Base-by-base conservation (phyloP, 1,284 basidiomycete species). In the Pseudozyma flocculosa region DNA sequence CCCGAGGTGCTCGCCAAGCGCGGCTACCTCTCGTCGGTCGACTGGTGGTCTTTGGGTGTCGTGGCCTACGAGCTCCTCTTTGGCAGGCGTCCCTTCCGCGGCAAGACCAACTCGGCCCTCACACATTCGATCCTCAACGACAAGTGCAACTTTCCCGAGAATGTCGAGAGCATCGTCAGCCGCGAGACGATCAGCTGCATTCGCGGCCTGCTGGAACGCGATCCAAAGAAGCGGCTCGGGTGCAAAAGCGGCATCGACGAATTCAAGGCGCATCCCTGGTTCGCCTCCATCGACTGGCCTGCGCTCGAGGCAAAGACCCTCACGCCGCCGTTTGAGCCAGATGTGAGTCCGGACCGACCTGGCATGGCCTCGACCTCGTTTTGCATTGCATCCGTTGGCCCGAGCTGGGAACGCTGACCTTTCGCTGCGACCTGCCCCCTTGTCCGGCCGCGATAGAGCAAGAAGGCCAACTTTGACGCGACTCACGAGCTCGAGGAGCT, bases 381-480 rank as follows among this genome's bases (percentile, higher is more conserved):
- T 29, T 29, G 7, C 26, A 29, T 29, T 11, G 11, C 5, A 29
- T 29, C 11, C 26, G 5, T 5, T 11, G 40, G 49, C 41, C 23
- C 26, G 5, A 22, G n/a, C 11, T 29, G 7, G 7, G 26, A 29
- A 29, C 5, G 26, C 26, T 29, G 26, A 29, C 26, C 26, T n/a
- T n/a, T n/a, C n/a, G n/a, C n/a, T n/a, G n/a, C n/a, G n/a, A n/a
- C n/a, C n/a, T n/a, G n/a, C n/a, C n/a, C n/a, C n/a, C n/a, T n/a
- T n/a, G n/a, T n/a, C n/a, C n/a, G n/a, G n/a, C n/a, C n/a, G 26
- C 26, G n/a, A 22, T 21, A 36, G 24, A 95, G 91, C 87, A 96
- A 96, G 81, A 94, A 94, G 79, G 92, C 94, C 19, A 97, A 98
- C 79, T 98, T 97, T 78, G 94, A 98, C 76, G 93, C 93, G n/a